Evolutionary conservation across 2,329 filamentous ascomycete genomes (phyloP), one percentile per base, ranked within the genome.

Genomic region (Apiospora aurea): DNA sequence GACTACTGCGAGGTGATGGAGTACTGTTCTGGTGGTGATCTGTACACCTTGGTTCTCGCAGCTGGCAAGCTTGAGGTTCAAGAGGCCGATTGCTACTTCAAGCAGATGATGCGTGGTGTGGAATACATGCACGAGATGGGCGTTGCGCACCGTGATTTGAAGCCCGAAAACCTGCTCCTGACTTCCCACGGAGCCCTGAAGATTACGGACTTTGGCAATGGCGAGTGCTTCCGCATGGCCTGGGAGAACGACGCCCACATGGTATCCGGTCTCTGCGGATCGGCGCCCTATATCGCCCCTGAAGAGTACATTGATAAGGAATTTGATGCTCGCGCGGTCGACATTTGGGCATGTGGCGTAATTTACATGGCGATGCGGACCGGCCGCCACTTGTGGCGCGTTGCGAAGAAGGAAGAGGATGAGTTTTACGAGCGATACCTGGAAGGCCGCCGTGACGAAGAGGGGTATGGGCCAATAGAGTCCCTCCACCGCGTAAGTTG

Each of bases 301-400:
- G 96, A 99, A 81, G 96, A 99, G 82, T 99, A 99, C 79, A 90
- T 92, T 1, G 95, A 97, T 80, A 95, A 92, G 81, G 96, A 99
- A 81, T 99, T 99, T 76, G 96, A 99, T 79, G 96, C 96, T 43
- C 90, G 96, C 72, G 96, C 96, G n/a, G 96, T 99, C 68, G 96
- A 99, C 79, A 93, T 98, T 18, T 99, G 96, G 96, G 96, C 96
- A 34, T 97, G 95, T 73, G 96, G 96, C 80, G 96, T 99, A 69
- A 99, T 99, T 73, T 99, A 99, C 85, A 99, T 99, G 96, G 96
- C 96, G 18, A 99, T 99, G 96, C 90, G 96, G 72, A 98, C 96
- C 1, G 96, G 96, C 7, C 90, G 96, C 70, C 96, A 99, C 82
- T 87, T 99, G 11, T 99, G 96, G 96, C 93, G 95, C 71, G 91